Percentiles rank a stretch among this genome's conserved stretches.
Evolutionary conservation across 441 rosid genomes (phyloP).

Genomic region (Pelargonium cotyledonis): DNA sequence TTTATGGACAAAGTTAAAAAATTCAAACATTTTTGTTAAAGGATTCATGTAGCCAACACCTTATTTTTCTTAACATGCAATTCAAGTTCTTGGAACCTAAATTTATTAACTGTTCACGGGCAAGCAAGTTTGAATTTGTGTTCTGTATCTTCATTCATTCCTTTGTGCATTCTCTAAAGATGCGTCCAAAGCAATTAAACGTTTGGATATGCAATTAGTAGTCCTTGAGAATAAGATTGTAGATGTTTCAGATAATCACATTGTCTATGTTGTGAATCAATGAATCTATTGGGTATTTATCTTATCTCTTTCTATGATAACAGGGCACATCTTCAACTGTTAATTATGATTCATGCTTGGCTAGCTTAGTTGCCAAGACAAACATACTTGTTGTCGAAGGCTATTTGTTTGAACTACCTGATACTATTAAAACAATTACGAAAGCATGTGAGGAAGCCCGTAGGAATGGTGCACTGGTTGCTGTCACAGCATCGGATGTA

Average conservation of each 20-base stretch:
- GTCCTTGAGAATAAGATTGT: neutral
- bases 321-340: conserved; percentile 90
- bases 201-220: neutral
- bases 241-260: neutral
- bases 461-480: conserved; percentile 70
- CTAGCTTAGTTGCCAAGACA: conserved; percentile 64
- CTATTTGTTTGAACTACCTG: conserved; percentile 87
- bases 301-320: conserved; percentile 8
- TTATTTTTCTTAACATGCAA: too few relatives aligned
- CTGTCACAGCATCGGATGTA: conserved; percentile 87
- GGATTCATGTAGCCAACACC: too few relatives aligned
- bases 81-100: too few relatives aligned
- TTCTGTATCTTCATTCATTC: too few relatives aligned
- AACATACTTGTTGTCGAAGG: conserved; percentile 84
- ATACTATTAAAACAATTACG: conserved; percentile 69
- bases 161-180: neutral
- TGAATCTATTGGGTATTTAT: neutral
- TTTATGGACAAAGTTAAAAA: neutral
- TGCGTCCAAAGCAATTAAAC: neutral
- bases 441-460: conserved; percentile 88
- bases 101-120: too few relatives aligned
- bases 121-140: too few relatives aligned
- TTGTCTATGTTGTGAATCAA: neutral
- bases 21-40: too few relatives aligned
- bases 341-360: conserved; percentile 62